A percentile compares a stretch with the other conserved stretches of the same genome.
These are phyloP conservation scores for Desmodesmus armatus DNA, from an alignment of 139 green algal genomes.

Conservation along the genomic window DNA sequence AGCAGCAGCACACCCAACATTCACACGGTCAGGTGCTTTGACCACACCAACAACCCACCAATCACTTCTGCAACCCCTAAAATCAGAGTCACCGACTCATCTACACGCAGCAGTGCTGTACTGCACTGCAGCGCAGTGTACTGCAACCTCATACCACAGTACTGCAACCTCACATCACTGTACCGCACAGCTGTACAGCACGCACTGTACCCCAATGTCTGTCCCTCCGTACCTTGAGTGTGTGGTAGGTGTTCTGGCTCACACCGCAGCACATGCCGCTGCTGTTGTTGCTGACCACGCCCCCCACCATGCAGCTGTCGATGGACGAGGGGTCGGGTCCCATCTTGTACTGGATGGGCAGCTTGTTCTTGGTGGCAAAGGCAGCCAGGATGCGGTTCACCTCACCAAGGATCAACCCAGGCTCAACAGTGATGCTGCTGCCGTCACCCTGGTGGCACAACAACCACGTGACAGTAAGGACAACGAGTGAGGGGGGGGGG, in stretches of 20 bases:
- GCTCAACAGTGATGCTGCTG: conserved; percentile 93
- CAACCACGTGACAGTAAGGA: no score
- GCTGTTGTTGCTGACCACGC: conserved; percentile 98
- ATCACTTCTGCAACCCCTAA: no score
- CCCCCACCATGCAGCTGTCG: conserved; percentile 89
- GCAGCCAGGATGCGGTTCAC: conserved; percentile 91
- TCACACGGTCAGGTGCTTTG: background rate
- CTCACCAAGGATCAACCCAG: conserved; percentile 95
- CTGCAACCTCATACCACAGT: no score
- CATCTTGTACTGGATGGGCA: conserved; percentile 97
- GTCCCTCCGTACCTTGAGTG: conserved; percentile 81
- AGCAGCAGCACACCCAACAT: background rate
- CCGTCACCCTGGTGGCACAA: conserved; percentile 84
- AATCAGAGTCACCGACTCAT: no score
- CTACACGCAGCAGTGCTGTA: no score
- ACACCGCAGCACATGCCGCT: conserved; percentile 99
- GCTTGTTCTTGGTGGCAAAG: conserved; percentile 79
- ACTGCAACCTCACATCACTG: background rate
- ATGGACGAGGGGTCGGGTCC: conserved; percentile 96
- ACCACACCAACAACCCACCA: no score
- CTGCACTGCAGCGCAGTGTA: no score
- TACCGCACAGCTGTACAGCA: background rate
- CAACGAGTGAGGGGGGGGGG: background rate
- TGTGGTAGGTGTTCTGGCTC: conserved; percentile 95
- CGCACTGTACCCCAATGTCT: background rate